Evolutionary conservation across 2,329 filamentous ascomycete species (phyloP).

Genomic region (Nigrograna mackinnonii): DNA sequence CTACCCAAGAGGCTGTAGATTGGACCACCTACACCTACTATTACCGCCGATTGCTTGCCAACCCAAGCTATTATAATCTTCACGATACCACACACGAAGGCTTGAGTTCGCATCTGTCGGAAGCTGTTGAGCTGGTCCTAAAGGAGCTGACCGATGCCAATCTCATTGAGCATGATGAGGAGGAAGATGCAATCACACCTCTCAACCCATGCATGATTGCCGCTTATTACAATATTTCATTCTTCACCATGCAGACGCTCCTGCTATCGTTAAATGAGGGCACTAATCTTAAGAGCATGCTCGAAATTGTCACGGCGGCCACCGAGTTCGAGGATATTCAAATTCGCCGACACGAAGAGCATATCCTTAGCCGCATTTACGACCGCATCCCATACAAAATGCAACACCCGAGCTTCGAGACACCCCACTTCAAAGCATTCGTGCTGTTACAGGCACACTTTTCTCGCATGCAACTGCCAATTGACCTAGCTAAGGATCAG

Average conservation of each 20-base stretch:
- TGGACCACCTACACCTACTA: conserved; percentile 99
- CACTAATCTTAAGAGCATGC: conserved; percentile 94
- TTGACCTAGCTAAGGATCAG: conserved; percentile 95
- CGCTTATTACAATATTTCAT: conserved; percentile 99
- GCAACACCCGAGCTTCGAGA: conserved; percentile 81
- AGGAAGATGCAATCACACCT: conserved; percentile 80
- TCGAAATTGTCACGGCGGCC: conserved; percentile 96
- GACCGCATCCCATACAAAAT: conserved; percentile 95
- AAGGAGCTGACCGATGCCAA: conserved; percentile 90
- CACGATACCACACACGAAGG: conserved; percentile 88
- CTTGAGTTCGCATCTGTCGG: conserved; percentile 91
- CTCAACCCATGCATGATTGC: conserved; percentile 98
- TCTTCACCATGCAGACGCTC: conserved; percentile 99
- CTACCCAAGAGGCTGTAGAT: conserved; percentile 94
- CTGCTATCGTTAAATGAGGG: conserved; percentile 83
- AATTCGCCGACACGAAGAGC: conserved; percentile 89
- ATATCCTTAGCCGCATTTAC: conserved; percentile 86
- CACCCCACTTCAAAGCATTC: conserved; percentile 98
- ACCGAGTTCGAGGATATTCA: conserved; percentile 96
- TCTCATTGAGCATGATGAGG: conserved; percentile 94
- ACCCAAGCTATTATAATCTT: conserved; percentile 94
- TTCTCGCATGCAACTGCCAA: conserved; percentile 92
- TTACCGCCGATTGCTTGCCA: conserved; percentile 90
- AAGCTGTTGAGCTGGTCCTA: conserved; percentile 89
- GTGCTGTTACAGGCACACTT: conserved; percentile 98